Conservation (phyloP, 225 moss, liverwort and hornwort species). For the Polytrichum formosum region DNA sequence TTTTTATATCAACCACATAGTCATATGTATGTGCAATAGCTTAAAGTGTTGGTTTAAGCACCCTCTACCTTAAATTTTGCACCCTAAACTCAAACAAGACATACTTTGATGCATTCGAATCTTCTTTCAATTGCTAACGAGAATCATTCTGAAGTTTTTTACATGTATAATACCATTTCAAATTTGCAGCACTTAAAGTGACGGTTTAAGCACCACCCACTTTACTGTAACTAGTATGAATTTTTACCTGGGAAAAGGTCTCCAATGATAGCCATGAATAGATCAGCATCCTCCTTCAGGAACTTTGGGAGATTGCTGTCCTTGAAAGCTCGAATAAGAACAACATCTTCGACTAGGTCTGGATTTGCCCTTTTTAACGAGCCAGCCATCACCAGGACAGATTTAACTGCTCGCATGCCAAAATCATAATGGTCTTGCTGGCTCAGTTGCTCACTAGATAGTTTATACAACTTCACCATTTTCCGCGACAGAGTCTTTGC, state of each 20-base stretch:
- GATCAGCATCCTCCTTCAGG: slow-evolving; percentile 70
- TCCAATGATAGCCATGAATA: slow-evolving; percentile 86
- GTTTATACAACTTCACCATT: slow-evolving; percentile 90
- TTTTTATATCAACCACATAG: too few relatives aligned
- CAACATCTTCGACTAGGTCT: slow-evolving; percentile 74
- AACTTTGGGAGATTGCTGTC: slow-evolving; percentile 94
- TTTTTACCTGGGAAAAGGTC: slow-evolving; percentile 71
- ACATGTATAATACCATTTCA: too few relatives aligned
- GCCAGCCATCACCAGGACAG: slow-evolving; percentile 90
- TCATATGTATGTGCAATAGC: too few relatives aligned
- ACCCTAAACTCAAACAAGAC: too few relatives aligned
- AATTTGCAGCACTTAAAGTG: too few relatives aligned
- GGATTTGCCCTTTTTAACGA: slow-evolving; percentile 84
- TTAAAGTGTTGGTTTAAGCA: too few relatives aligned
- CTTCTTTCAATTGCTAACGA: too few relatives aligned
- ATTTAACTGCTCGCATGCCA: slow-evolving; percentile 93
- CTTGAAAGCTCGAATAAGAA: slow-evolving; percentile 86
- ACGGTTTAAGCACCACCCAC: too few relatives aligned
- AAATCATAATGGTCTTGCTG: slow-evolving; percentile 98
- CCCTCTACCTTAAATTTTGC: too few relatives aligned
- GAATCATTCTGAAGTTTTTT: too few relatives aligned
- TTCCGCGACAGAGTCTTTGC: slow-evolving; percentile 79
- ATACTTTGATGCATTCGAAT: too few relatives aligned
- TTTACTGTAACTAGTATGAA: neutral
- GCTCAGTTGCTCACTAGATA: slow-evolving; percentile 90